Evolutionary conservation across 1,139 yeast species (phyloP), one percentile per base, ranked within the genome.

Genomic region (Kurtzmaniella quercitrusa): DNA sequence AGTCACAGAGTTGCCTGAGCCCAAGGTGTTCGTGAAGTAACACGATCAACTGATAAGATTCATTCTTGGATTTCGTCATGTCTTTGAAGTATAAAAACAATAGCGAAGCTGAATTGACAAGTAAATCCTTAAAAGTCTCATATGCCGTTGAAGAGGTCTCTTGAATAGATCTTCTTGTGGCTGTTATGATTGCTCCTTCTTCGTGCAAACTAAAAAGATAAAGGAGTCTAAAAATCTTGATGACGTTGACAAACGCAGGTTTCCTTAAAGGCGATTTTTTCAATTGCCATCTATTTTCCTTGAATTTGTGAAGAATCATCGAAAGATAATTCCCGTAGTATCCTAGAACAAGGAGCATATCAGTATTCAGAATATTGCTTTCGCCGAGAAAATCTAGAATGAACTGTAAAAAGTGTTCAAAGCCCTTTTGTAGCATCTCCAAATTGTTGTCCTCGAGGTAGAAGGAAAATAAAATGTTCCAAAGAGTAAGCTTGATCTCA

Each of bases 1-100:
- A 63, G 44, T 81, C 84, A 65, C 98, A 93, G 46, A 85, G 76
- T 8, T 78, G 75, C 38, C 89, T 66, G 2, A 66, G 58, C 0
- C 97, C 97, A 8, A 90, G 62, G 41, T 88, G 85, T 11, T 79
- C 81, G 58, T 93, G 99, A 2, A 89, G 60, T 10, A 75, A 60
- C 39, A 80, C 72, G 19, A 85, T 59, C 23, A 84, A 60, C 37
- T 79, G 78, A 44, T 73, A 52, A 3, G 38, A 29, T 2, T 45
- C 14, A 8, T 40, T 40, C 4, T 36, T 8, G 9, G 25, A 31
- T 54, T 40, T 34, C 56, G 64, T 2, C 57, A 55, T 10, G 48
- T 37, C 45, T 43, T 57, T 58, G 40, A 57, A 66, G 47, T 74
- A 72, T 2, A 71, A 51, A 3, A 70, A 52, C 7, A 77, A 42